These are phyloP conservation scores for Geotrichum siamense DNA, from an alignment of 1,139 yeast species.

Conservation along the genomic window DNA sequence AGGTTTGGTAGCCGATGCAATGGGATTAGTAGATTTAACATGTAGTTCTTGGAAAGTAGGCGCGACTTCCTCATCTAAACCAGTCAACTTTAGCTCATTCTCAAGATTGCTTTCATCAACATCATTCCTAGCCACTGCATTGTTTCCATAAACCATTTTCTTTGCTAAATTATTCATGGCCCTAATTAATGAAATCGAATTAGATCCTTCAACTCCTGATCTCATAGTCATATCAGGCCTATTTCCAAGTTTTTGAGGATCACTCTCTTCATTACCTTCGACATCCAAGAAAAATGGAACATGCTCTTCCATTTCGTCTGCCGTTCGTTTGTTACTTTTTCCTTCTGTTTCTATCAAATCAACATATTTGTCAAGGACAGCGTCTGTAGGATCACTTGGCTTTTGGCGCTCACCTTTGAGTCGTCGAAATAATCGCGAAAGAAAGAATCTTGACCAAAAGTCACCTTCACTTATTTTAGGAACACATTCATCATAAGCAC, in stretches of 20 bases:
- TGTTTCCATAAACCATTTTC: constrained; percentile 61
- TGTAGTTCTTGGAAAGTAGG: constrained; percentile 55
- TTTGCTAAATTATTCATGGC: constrained; percentile 87
- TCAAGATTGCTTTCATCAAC: constrained; percentile 35
- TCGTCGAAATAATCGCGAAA: constrained; percentile 78
- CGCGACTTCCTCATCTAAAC: constrained; percentile 47
- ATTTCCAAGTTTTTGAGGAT: constrained; percentile 69
- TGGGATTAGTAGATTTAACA: constrained; percentile 27
- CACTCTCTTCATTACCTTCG: constrained; percentile 74
- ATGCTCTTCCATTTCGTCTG: constrained; percentile 23
- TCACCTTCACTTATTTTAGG: constrained; percentile 86
- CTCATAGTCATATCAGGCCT: constrained; percentile 88
- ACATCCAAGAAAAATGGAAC: constrained; percentile 51
- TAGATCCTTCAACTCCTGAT: constrained; percentile 46
- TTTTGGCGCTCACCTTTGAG: constrained; percentile 82
- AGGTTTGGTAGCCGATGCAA: neutral
- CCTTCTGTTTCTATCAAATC: constrained; percentile 18
- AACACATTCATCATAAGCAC: constrained; percentile 83
- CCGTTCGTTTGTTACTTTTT: constrained; percentile 27
- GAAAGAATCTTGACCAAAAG: constrained; percentile 95
- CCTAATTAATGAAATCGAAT: constrained; percentile 64
- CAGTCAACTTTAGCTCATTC: constrained; percentile 53
- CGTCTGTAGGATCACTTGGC: constrained; percentile 73
- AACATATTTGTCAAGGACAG: constrained; percentile 74
- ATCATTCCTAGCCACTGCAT: constrained; percentile 21